Conservation (phyloP, 148 eudicot species). For the Rhododendron williamsianum region DNA sequence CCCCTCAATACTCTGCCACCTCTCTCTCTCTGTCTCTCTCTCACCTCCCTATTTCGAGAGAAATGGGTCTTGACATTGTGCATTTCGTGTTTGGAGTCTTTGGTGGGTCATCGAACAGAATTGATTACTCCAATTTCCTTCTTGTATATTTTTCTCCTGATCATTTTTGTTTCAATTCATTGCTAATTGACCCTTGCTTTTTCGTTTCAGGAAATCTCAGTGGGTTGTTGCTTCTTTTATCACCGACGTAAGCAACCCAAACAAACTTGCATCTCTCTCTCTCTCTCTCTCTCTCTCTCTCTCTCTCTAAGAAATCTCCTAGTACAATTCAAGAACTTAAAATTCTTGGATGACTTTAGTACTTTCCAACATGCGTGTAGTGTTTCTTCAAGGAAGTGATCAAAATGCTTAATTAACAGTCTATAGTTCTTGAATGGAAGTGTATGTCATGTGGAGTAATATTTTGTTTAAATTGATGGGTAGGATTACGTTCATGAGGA, state of each 20-base stretch:
- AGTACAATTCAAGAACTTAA: too few relatives aligned
- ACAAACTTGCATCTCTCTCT: too few relatives aligned
- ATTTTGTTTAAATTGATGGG: too few relatives aligned
- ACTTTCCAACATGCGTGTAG: not conserved
- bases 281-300: not conserved
- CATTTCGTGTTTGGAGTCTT: constrained; percentile 20
- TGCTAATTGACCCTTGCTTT: not conserved
- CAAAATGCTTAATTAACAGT: not conserved
- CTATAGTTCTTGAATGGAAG: not conserved
- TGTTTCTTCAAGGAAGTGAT: not conserved
- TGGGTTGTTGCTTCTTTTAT: constrained; percentile 14
- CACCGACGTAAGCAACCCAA: constrained; percentile 30
- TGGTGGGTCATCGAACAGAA: constrained; percentile 8
- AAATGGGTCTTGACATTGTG: not conserved
- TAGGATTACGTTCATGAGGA: constrained; percentile 26
- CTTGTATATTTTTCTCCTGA: not conserved
- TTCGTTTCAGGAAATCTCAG: constrained; percentile 13
- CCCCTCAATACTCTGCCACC: not conserved
- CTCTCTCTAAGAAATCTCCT: too few relatives aligned
- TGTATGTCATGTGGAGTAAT: too few relatives aligned
- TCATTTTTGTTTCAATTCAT: not conserved
- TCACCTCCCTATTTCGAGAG: not conserved
- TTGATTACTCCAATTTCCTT: not conserved
- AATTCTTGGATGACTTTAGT: not conserved
- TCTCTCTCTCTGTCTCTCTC: not conserved